Evolutionary conservation across 2,329 filamentous ascomycete genomes (phyloP).

Genomic region (Penicillium sp.): DNA sequence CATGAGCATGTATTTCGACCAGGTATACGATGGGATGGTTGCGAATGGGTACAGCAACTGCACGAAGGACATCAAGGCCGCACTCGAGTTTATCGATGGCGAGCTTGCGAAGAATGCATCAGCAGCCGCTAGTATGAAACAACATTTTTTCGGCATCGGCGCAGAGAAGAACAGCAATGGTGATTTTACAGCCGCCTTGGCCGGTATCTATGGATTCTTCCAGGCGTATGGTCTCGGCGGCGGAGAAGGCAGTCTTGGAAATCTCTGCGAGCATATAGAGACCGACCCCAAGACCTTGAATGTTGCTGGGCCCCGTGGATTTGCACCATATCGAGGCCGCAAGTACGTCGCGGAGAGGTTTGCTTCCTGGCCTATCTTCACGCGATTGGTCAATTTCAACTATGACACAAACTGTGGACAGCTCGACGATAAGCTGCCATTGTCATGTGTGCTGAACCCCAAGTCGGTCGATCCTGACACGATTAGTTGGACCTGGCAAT

Average conservation of each 20-base stretch:
- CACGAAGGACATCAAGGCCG: conserved; percentile 54
- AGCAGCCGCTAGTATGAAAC: conserved; percentile 48
- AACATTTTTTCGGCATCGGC: conserved; percentile 53
- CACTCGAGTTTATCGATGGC: conserved; percentile 54
- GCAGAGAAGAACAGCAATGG: conserved; percentile 52
- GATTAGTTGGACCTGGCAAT: conserved; percentile 57
- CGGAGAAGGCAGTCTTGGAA: conserved; percentile 36
- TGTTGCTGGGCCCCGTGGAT: conserved; percentile 45
- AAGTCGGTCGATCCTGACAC: conserved; percentile 38
- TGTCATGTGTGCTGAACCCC: conserved; percentile 45
- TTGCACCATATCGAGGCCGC: conserved; percentile 45
- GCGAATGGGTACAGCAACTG: conserved; percentile 57
- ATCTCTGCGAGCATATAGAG: conserved; percentile 54
- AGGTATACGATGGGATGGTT: conserved; percentile 53
- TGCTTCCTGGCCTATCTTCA: conserved; percentile 46
- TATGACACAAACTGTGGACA: conserved; percentile 48
- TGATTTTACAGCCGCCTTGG: conserved; percentile 52
- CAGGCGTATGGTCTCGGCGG: conserved; percentile 51
- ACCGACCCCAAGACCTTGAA: conserved; percentile 43
- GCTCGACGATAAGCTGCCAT: conserved; percentile 22
- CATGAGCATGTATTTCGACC: conserved; percentile 57
- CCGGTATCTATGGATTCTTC: conserved; percentile 47
- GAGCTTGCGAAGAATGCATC: conserved; percentile 43
- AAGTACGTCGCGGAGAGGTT: conserved; percentile 49
- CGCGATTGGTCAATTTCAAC: conserved; percentile 43